phyloP scores from a whole-genome alignment of 1,284 basidiomycete species.

The Ustanciosporium gigantosporum region DNA sequence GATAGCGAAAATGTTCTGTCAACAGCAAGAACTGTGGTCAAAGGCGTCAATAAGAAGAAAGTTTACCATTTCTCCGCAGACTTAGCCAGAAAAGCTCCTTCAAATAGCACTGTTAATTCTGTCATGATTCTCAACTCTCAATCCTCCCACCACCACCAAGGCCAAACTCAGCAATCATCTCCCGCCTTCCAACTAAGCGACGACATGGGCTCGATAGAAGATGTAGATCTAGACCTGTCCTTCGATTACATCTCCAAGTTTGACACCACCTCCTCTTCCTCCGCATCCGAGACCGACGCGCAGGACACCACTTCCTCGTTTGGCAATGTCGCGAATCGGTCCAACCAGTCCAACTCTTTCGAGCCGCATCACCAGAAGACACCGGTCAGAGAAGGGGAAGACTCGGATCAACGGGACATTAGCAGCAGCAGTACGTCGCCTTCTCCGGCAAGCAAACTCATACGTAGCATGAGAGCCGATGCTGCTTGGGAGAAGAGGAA shows the following conservation, averaged over 20 bases:
- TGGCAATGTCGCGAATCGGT: neutral
- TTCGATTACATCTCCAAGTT: constrained; percentile 47
- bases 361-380: neutral
- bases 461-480: constrained; percentile 34
- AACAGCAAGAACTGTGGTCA: too few relatives aligned
- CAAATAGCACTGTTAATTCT: too few relatives aligned
- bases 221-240: constrained; percentile 45
- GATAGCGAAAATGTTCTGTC: neutral
- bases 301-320: neutral
- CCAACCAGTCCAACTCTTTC: neutral
- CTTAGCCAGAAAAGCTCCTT: constrained; percentile 13
- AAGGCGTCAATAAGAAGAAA: too few relatives aligned
- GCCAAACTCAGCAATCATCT: too few relatives aligned
- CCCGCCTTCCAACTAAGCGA: too few relatives aligned
- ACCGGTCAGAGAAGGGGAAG: neutral
- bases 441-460: constrained; percentile 14
- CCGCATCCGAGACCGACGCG: neutral
- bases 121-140: too few relatives aligned
- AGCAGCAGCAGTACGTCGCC: too few relatives aligned
- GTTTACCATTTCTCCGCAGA: constrained; percentile 32
- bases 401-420: neutral
- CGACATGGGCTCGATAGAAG: too few relatives aligned
- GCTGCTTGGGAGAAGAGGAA: constrained; percentile 40
- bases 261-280: constrained; percentile 17
- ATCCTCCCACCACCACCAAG: too few relatives aligned